These are phyloP conservation scores for Mucor piriformis DNA, from an alignment of 371 early-diverging fungal genomes.

Conservation along the genomic window DNA sequence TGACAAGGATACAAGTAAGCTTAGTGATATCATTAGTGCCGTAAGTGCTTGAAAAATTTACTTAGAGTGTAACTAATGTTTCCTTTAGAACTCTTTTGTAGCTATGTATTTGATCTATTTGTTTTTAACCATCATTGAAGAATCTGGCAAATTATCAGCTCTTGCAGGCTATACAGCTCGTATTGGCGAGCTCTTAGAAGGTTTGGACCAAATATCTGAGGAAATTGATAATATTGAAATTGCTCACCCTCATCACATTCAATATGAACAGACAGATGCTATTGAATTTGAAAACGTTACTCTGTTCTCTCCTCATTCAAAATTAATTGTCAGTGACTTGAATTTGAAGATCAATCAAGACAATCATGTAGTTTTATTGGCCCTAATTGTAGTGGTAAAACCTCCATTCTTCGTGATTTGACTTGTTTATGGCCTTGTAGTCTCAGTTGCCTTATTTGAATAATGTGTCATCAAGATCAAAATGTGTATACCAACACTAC, in stretches of 20 bases:
- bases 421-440: constrained; percentile 72
- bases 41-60: constrained; percentile 24
- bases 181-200: constrained; percentile 81
- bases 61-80: not conserved
- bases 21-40: constrained; percentile 77
- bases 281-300: constrained; percentile 45
- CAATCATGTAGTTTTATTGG: constrained; percentile 68
- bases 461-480: constrained; percentile 74
- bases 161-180: constrained; percentile 88
- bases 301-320: constrained; percentile 37
- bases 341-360: constrained; percentile 52
- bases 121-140: constrained; percentile 77
- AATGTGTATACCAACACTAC: constrained; percentile 55
- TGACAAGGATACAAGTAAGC: constrained; percentile 61
- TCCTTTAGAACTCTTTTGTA: constrained; percentile 68
- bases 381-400: constrained; percentile 72
- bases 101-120: constrained; percentile 75
- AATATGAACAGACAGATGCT: constrained; percentile 20
- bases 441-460: constrained; percentile 73
- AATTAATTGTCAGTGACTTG: constrained; percentile 48
- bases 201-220: constrained; percentile 53
- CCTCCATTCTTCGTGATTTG: constrained; percentile 73
- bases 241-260: constrained; percentile 34
- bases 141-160: constrained; percentile 68
- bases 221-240: constrained; percentile 51